Percentiles rank a stretch among this genome's conserved stretches.
Evolutionary conservation across 129 eudicot species (phyloP).

Genomic region (Helianthus annuus): HanXRQr2.0-SUNRISE NC_035445.2:97436137-97436636

Average conservation of each 20-base stretch:
- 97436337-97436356: no score
- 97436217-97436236: background rate
- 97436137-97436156: background rate
- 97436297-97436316: no score
- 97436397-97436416: no score
- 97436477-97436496: no score
- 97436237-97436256: no score
- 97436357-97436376: no score
- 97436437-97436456: no score
- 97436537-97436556: background rate
- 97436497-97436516: background rate
- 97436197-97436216: background rate
- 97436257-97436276: no score
- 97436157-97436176: background rate
- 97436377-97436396: background rate
- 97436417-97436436: no score
- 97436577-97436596: background rate
- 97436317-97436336: no score
- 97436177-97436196: background rate
- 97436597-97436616: background rate
- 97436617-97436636: background rate
- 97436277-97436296: background rate
- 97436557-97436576: background rate
- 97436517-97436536: background rate
- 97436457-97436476: no score